phyloP scores from a whole-genome alignment of 202 grass and related monocot genomes.

The Schoenoplectus triqueter region DNA sequence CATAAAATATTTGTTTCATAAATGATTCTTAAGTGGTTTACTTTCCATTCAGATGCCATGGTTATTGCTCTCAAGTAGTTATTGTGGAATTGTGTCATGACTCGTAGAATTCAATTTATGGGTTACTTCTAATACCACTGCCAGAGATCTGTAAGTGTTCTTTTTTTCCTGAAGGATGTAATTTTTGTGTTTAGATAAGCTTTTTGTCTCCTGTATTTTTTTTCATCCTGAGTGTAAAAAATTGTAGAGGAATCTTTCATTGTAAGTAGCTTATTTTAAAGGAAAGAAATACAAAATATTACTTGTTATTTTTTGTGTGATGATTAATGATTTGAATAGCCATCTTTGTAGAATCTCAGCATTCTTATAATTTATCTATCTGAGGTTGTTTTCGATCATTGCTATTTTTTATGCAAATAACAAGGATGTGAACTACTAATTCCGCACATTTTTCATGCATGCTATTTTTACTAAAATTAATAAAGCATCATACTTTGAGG shows the following conservation, averaged over 20 bases:
- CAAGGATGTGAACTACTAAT: not conserved
- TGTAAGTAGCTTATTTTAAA: slow-evolving; percentile 35
- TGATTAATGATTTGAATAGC: no score
- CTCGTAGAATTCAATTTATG: slow-evolving; percentile 15
- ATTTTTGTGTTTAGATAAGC: slow-evolving; percentile 13
- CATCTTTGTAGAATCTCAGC: not conserved
- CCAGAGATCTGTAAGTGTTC: slow-evolving; percentile 19
- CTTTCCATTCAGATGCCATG: not conserved
- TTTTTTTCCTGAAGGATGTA: not conserved
- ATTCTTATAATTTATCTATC: not conserved
- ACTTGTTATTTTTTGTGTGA: no score
- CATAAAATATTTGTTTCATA: slow-evolving; percentile 12
- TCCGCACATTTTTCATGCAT: slow-evolving; percentile 8
- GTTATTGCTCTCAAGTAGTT: not conserved
- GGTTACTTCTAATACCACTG: slow-evolving; percentile 14
- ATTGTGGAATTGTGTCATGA: slow-evolving; percentile 18
- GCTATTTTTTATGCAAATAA: slow-evolving; percentile 12
- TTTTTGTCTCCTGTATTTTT: no score
- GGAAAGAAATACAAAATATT: not conserved
- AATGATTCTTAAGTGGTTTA: slow-evolving; percentile 17
- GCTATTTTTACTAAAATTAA: not conserved
- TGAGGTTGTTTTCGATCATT: not conserved
- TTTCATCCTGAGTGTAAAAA: not conserved
- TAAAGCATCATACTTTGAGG: not conserved
- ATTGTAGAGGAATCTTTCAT: slow-evolving; percentile 26